Base-by-base conservation (phyloP, 2,329 filamentous ascomycete species). In the Coniochaeta ligniaria region DNA sequence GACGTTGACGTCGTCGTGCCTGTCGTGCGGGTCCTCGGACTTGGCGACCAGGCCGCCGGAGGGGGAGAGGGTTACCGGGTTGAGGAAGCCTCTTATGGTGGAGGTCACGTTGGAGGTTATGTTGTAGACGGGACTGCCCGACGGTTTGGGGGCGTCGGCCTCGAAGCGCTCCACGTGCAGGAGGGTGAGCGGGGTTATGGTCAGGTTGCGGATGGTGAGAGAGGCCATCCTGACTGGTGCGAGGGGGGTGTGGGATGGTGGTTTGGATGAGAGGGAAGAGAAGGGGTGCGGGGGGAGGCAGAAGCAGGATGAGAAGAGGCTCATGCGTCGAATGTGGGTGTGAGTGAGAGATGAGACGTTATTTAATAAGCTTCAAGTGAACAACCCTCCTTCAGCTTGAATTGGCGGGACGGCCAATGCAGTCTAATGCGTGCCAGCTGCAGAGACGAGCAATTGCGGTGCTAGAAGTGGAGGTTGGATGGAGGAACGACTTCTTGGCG, bases 191-290 rank as follows among this genome's bases (percentile, higher is more conserved):
- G 86, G 81, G 57, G 83, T 87, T 61, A 84, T 79, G 52, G 91
- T 94, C 65, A 96, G 78, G 73, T 97, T 97, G 68, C 93, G 91
- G 68, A 97, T 84, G 5, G 83, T 90, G 66, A 96, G 77, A 61
- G 76, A 73, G 20, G 77, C 73, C 80, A 83, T 83, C 60, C 61
- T 64, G 66, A 54, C 11, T 57, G 54, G 6, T n/a, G n/a, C n/a
- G 17, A 24, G 22, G 3, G 14, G 2, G 12, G 22, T 52, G 24
- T 16, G 5, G 14, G 22, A 6, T 28, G 26, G 17, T 38, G 26
- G 17, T 38, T 26, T 31, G 28, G 33, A n/a, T 35, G 47, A 28
- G 28, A 35, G 9, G 17, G 24, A 31, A 41, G 24, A 36, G 24
- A 28, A 45, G 45, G 17, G 20, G 33, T 20, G 22, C 3, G 4